phyloP scores from a whole-genome alignment of 257 asterid genomes.

The Solanum corneliomulleri region DNA sequence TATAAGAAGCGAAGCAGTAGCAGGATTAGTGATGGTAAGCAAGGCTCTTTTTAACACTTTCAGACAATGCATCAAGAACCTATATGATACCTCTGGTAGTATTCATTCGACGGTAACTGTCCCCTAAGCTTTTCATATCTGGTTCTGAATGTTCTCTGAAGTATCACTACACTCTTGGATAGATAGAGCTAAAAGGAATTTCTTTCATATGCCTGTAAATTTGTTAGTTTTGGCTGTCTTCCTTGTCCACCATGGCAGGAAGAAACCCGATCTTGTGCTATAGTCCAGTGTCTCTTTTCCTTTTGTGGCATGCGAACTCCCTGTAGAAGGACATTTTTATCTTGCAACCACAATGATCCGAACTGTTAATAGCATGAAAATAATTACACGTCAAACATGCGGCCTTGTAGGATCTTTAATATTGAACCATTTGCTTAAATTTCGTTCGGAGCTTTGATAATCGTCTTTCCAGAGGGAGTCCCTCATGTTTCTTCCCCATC shows the following conservation, averaged over 20 bases:
- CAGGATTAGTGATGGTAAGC: not conserved
- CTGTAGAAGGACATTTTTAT: not conserved
- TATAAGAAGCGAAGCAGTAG: not conserved
- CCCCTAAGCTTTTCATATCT: not conserved
- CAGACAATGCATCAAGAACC: not conserved
- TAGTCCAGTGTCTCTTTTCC: not conserved
- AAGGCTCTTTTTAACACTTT: not conserved
- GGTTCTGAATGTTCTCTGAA: not conserved
- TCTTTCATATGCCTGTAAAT: not conserved
- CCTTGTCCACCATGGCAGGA: not conserved
- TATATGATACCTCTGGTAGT: not conserved
- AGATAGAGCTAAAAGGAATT: not conserved
- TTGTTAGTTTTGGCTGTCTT: not conserved
- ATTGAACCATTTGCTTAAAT: slow-evolving; percentile 30
- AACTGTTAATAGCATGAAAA: not conserved
- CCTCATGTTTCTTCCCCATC: slow-evolving; percentile 59
- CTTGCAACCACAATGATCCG: not conserved
- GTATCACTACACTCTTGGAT: not conserved
- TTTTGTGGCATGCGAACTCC: not conserved
- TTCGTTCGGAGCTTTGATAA: slow-evolving; percentile 46
- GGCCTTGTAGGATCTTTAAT: slow-evolving; percentile 5
- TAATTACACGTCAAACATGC: not conserved
- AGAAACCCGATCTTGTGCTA: not conserved
- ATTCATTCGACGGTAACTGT: not conserved
- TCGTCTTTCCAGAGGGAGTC: slow-evolving; percentile 58